Evolutionary conservation across 345 rosid species (phyloP).

Genomic region (Lumnitzera littorea): DNA sequence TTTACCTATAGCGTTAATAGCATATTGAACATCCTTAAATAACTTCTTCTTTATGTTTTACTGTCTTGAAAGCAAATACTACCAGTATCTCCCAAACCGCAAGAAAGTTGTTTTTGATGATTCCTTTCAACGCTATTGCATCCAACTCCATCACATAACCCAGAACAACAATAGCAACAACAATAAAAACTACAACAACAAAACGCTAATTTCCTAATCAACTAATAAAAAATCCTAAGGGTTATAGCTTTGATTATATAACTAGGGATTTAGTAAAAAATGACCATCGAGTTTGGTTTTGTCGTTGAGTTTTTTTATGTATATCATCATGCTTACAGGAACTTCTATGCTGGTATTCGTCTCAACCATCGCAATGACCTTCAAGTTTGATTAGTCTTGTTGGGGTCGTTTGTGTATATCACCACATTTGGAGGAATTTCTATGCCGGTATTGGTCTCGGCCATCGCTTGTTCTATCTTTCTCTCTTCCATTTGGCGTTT

Average conservation of each 20-base stretch:
- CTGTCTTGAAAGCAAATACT: slow-evolving; percentile 82
- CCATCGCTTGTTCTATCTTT: no score
- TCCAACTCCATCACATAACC: slow-evolving; percentile 1
- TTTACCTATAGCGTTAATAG: slow-evolving; percentile 68
- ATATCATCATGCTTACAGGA: slow-evolving; percentile 64
- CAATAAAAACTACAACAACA: no score
- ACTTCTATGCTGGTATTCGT: slow-evolving; percentile 38
- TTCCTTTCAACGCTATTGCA: slow-evolving; percentile 73
- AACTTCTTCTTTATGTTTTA: slow-evolving; percentile 98
- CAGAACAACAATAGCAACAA: not conserved
- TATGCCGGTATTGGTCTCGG: no score
- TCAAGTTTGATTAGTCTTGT: no score
- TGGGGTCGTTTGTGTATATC: no score
- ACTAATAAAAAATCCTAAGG: no score
- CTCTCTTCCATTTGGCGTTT: no score
- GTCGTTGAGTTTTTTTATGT: slow-evolving; percentile 97
- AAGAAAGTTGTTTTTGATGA: slow-evolving; percentile 83
- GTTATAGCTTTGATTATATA: no score
- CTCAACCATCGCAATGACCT: slow-evolving; percentile 3
- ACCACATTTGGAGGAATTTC: no score
- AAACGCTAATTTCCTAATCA: not conserved
- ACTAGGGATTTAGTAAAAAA: not conserved
- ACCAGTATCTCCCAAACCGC: slow-evolving; percentile 90
- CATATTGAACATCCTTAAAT: slow-evolving; percentile 69
- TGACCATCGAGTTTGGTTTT: slow-evolving; percentile 86